Conservation (phyloP, 1,284 basidiomycete genomes). For the Coniferiporia weirii region DNA sequence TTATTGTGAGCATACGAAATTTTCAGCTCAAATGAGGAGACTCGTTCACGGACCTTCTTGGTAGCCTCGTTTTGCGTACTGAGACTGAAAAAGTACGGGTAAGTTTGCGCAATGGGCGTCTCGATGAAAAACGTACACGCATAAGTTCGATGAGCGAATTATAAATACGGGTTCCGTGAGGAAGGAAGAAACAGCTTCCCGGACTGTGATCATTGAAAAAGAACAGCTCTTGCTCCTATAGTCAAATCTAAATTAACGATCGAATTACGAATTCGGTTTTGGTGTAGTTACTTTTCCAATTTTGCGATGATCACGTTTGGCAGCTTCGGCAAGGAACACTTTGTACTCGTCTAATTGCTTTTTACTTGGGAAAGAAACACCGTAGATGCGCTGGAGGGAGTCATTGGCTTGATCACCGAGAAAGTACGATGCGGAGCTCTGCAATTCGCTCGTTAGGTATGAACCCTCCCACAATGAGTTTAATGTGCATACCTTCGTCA, state of each 20-base stretch:
- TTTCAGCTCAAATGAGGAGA: neutral
- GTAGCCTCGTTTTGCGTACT: conserved; percentile 85
- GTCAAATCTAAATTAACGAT: neutral
- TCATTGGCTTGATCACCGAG: conserved; percentile 93
- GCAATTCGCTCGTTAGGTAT: conserved; percentile 7
- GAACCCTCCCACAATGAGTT: conserved; percentile 1
- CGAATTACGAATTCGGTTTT: neutral
- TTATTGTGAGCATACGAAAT: conserved; percentile 3
- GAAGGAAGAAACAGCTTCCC: conserved; percentile 95
- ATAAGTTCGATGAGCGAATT: conserved; percentile 91
- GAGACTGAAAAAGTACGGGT: conserved; percentile 38
- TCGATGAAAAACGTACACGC: conserved; percentile 50
- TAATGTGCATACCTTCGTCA: conserved; percentile 69
- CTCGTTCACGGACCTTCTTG: conserved; percentile 57
- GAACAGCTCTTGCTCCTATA: conserved; percentile 91
- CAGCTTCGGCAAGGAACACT: conserved; percentile 92
- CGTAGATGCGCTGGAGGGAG: conserved; percentile 95
- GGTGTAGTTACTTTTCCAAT: conserved; percentile 66
- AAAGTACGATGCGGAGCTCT: conserved; percentile 99
- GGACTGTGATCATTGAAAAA: conserved; percentile 98
- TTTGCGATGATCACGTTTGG: conserved; percentile 95
- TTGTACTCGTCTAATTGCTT: conserved; percentile 97
- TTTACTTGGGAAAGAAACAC: conserved; percentile 98
- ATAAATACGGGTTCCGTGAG: conserved; percentile 96
- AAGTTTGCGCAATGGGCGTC: conserved; percentile 6